Conservation (phyloP, 352 stramenopile species). For the Pythium pyrilobum region DNA sequence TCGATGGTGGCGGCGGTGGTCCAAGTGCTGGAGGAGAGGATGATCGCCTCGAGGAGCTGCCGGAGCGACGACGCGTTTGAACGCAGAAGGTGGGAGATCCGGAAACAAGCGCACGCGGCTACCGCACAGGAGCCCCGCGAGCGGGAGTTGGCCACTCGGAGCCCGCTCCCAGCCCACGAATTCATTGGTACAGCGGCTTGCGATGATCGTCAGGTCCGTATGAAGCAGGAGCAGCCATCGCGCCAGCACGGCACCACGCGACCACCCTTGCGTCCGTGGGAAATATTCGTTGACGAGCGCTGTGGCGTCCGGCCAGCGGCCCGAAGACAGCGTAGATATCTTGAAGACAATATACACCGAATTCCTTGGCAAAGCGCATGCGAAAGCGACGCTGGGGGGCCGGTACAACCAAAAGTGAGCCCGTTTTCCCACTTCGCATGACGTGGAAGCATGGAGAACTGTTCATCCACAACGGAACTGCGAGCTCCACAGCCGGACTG, state of each 20-base stretch:
- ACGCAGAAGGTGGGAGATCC: neutral
- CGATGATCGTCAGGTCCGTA: neutral
- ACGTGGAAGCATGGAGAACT: neutral
- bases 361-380: neutral
- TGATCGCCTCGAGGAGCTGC: neutral
- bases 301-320: neutral
- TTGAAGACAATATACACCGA: neutral
- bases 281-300: neutral
- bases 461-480: neutral
- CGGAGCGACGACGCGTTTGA: neutral
- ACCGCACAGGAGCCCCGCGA: neutral
- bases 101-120: neutral
- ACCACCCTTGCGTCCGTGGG: neutral
- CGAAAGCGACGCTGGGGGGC: neutral
- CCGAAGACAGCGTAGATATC: neutral
- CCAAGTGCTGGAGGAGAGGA: neutral
- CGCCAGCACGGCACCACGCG: neutral
- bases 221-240: neutral
- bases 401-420: neutral
- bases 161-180: neutral
- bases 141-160: neutral
- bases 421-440: neutral
- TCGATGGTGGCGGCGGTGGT: neutral
- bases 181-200: neutral
- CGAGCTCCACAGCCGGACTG: neutral